These are phyloP conservation scores for Lentinula aciculospora DNA, from an alignment of 768 basidiomycete species.

Conservation along the genomic window DNA sequence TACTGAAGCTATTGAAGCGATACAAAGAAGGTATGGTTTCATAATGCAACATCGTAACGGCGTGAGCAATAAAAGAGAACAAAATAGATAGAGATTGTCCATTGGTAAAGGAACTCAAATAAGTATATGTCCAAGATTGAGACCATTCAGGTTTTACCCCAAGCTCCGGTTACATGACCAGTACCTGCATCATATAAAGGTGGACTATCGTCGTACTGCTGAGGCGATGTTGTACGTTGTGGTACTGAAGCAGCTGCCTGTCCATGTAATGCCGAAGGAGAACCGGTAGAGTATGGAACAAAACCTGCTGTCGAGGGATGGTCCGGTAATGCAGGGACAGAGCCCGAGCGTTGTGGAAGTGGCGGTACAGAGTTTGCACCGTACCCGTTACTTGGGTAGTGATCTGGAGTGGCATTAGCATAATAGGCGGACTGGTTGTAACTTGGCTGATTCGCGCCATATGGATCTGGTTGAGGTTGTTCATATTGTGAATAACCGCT, in stretches of 20 bases:
- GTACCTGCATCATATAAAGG: slow-evolving; percentile 60
- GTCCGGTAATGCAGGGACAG: slow-evolving; percentile 19
- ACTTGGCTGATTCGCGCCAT: slow-evolving; percentile 17
- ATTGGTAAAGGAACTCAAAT: background rate
- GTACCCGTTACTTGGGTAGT: slow-evolving; percentile 57
- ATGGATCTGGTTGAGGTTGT: slow-evolving; percentile 21
- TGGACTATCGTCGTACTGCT: slow-evolving; percentile 48
- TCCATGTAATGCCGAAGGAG: slow-evolving; percentile 28
- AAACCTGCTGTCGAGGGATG: slow-evolving; percentile 17
- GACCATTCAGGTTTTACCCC: slow-evolving; percentile 36
- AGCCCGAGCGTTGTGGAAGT: slow-evolving; percentile 23
- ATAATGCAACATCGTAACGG: background rate
- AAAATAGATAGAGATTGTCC: background rate
- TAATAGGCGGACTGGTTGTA: background rate
- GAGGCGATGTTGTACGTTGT: slow-evolving; percentile 21
- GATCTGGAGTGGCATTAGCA: slow-evolving; percentile 28
- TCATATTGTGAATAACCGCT: slow-evolving; percentile 47
- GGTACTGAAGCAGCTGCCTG: slow-evolving; percentile 32
- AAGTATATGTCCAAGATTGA: background rate
- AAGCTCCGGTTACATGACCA: slow-evolving; percentile 42
- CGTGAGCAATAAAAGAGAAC: background rate
- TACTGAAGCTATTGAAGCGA: background rate
- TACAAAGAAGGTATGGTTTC: background rate
- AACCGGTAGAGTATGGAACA: slow-evolving; percentile 5
- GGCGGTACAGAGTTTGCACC: slow-evolving; percentile 39